Conservation (phyloP, 2,329 filamentous ascomycete genomes). For the Arthroderma sp. region DNA sequence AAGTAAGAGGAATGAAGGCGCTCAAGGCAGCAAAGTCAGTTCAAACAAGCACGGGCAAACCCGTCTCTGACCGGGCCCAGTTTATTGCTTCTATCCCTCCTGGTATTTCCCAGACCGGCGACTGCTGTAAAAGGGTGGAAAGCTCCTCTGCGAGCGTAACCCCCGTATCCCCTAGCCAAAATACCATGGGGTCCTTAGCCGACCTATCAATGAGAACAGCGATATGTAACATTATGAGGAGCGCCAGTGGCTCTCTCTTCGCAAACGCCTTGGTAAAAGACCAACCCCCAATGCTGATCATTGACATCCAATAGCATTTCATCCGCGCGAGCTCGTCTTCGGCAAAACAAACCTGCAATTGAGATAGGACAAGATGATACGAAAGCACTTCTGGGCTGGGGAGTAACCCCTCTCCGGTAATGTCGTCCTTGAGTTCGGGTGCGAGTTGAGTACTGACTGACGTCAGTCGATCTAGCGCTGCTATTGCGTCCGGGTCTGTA, state of each 20-base stretch:
- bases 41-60: neutral
- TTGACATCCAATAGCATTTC: neutral
- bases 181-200: neutral
- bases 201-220: neutral
- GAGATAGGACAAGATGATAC: neutral
- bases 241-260: neutral
- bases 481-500: neutral
- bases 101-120: neutral
- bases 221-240: neutral
- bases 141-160: neutral
- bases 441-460: neutral
- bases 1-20: too few species aligned
- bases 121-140: neutral
- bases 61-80: neutral
- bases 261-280: neutral
- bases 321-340: neutral
- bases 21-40: too few species aligned
- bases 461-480: neutral
- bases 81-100: neutral
- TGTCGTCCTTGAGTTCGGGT: neutral
- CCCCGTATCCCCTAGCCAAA: neutral
- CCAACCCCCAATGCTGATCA: neutral
- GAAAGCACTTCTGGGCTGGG: neutral
- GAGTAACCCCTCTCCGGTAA: neutral
- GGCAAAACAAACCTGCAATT: neutral